phyloP scores from a whole-genome alignment of 345 rosid species.

The Salix purpurea region DNA sequence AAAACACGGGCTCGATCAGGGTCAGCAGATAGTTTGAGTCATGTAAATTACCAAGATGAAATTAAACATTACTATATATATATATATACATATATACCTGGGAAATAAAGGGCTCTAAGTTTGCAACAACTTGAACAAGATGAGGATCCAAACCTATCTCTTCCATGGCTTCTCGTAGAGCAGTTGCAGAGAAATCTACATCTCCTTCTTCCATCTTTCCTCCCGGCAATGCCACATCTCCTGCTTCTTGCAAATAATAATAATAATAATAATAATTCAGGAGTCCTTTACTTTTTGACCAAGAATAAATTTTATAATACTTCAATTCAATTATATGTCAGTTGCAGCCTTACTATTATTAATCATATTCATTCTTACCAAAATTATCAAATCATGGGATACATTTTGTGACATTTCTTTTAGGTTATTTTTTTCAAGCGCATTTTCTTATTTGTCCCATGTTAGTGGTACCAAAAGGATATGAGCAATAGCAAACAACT shows the following conservation, averaged over 20 bases:
- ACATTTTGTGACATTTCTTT: no score
- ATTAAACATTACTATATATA: not conserved
- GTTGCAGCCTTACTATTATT: no score
- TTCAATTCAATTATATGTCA: no score
- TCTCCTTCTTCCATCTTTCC: slow-evolving; percentile 44
- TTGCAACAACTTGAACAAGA: slow-evolving; percentile 32
- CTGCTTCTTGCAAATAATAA: slow-evolving; percentile 11
- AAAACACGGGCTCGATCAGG: not conserved
- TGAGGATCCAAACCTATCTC: slow-evolving; percentile 39
- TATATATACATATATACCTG: slow-evolving; percentile 2
- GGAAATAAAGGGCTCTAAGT: slow-evolving; percentile 30
- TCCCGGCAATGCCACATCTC: slow-evolving; percentile 45
- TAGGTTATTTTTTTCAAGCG: no score
- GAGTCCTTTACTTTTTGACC: not conserved
- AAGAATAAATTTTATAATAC: not conserved
- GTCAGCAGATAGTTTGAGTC: no score
- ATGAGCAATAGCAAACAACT: no score
- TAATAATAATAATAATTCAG: no score
- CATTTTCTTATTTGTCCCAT: no score
- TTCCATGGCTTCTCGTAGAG: slow-evolving; percentile 37
- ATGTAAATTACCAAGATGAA: not conserved
- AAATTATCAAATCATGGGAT: no score
- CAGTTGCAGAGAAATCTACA: slow-evolving; percentile 32
- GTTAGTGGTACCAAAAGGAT: no score
- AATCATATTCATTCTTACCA: no score